Evolutionary conservation across 345 rosid genomes (phyloP).

Genomic region (Salix purpurea): DNA sequence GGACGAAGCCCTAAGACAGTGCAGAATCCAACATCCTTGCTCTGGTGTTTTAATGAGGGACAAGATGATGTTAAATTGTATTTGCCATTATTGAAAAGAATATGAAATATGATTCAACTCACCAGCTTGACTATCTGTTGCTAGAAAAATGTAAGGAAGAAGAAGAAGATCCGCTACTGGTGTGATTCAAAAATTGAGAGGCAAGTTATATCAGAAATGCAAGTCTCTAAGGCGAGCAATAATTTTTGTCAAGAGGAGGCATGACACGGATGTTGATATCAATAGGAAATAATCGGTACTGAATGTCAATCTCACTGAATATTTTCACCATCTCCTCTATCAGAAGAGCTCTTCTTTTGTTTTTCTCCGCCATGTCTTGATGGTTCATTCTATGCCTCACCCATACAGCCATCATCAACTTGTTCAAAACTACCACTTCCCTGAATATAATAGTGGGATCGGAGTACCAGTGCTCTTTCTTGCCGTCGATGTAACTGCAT

Average conservation of each 20-base stretch:
- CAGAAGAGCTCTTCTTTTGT: conserved; percentile 46
- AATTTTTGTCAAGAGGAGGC: conserved; percentile 25
- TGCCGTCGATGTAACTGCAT: conserved; percentile 43
- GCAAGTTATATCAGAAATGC: too few species aligned
- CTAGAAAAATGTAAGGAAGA: too few species aligned
- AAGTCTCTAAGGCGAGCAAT: too few species aligned
- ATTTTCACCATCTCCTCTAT: conserved; percentile 67
- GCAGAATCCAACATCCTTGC: too few species aligned
- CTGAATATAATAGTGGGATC: conserved; percentile 46
- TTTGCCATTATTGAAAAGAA: too few species aligned
- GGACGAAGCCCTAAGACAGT: too few species aligned
- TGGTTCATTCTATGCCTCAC: conserved; percentile 54
- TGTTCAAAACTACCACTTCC: conserved; percentile 48
- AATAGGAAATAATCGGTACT: conserved; percentile 58
- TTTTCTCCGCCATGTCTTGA: conserved; percentile 64
- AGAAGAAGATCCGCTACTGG: too few species aligned
- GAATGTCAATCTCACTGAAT: conserved; percentile 66
- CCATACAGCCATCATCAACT: conserved; percentile 63
- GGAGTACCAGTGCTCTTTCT: conserved; percentile 74
- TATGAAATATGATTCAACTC: too few species aligned
- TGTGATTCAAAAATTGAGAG: too few species aligned
- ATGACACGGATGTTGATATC: conserved; percentile 53
- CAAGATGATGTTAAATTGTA: too few species aligned
- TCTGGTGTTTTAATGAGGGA: too few species aligned
- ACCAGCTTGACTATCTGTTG: too few species aligned